These are phyloP conservation scores for Dissophora globulifera DNA, from an alignment of 192 early-diverging fungal species.

Conservation along the genomic window DNA sequence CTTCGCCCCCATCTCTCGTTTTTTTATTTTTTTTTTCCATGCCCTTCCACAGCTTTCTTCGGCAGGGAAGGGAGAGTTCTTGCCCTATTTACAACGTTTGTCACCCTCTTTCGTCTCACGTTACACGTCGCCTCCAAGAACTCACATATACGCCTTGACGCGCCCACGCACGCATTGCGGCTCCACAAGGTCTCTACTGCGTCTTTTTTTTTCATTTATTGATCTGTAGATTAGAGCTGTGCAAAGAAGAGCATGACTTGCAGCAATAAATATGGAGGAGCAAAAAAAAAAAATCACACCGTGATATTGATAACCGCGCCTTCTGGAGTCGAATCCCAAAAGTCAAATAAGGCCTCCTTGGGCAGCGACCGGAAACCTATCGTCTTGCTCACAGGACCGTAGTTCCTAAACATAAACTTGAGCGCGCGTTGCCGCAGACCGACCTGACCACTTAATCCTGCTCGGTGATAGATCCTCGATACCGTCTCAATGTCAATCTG, in stretches of 20 bases:
- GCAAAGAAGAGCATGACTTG: too few relatives aligned
- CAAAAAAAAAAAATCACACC: slow-evolving; percentile 2
- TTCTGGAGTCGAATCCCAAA: slow-evolving; percentile 70
- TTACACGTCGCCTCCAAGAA: too few relatives aligned
- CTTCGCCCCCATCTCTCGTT: not conserved
- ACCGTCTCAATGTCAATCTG: slow-evolving; percentile 65
- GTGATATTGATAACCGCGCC: slow-evolving; percentile 55
- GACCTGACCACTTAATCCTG: slow-evolving; percentile 58
- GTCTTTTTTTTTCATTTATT: too few relatives aligned
- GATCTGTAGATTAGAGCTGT: too few relatives aligned
- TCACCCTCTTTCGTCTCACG: too few relatives aligned
- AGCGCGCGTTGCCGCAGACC: slow-evolving; percentile 64
- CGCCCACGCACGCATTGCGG: too few relatives aligned
- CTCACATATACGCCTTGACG: too few relatives aligned
- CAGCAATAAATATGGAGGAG: too few relatives aligned
- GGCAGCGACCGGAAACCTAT: slow-evolving; percentile 63
- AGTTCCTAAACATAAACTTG: slow-evolving; percentile 66
- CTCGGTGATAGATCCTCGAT: slow-evolving; percentile 64
- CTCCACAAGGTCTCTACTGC: too few relatives aligned
- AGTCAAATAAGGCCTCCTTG: slow-evolving; percentile 62
- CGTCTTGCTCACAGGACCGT: slow-evolving; percentile 68
- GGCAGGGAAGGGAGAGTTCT: too few relatives aligned
- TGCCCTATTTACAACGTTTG: too few relatives aligned
- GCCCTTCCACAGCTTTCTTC: slow-evolving; percentile 1
- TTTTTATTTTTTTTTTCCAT: slow-evolving; percentile 8